Conservation (phyloP, 164 flowering plant species). For the Buxus sempervirens region DNA sequence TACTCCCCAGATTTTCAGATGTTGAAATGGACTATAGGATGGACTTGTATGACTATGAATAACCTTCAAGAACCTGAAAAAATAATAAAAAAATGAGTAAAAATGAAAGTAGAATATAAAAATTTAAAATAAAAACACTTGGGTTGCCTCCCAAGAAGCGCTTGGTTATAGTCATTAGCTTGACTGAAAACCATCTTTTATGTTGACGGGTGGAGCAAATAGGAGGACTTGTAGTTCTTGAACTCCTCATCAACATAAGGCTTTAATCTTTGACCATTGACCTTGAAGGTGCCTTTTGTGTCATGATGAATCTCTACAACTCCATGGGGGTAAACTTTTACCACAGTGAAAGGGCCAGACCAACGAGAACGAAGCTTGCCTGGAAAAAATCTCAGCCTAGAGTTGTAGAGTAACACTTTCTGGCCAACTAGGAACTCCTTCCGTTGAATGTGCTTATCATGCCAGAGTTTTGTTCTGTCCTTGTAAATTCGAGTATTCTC, state of each 20-base stretch:
- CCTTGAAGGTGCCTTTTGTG: neutral
- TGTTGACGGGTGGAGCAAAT: too few species aligned
- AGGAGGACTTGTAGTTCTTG: too few species aligned
- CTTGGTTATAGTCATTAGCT: too few species aligned
- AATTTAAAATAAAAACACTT: too few species aligned
- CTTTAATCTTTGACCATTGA: constrained; percentile 1
- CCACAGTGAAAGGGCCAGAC: neutral
- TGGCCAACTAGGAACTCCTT: neutral
- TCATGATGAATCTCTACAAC: neutral
- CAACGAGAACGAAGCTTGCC: neutral
- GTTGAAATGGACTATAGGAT: too few species aligned
- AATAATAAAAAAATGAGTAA: too few species aligned
- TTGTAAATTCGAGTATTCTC: neutral
- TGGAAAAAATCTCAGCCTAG: neutral
- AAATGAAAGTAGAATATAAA: too few species aligned
- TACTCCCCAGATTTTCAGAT: too few species aligned
- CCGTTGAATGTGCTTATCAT: neutral
- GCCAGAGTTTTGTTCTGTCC: neutral
- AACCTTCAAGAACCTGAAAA: too few species aligned
- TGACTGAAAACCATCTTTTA: too few species aligned
- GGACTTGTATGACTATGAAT: too few species aligned
- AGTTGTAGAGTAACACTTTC: neutral
- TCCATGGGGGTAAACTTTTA: neutral
- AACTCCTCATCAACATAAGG: neutral
- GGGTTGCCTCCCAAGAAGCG: too few species aligned